These are phyloP conservation scores for Boletellus sp. DNA, from an alignment of 768 basidiomycete genomes.

Conservation along the genomic window DNA sequence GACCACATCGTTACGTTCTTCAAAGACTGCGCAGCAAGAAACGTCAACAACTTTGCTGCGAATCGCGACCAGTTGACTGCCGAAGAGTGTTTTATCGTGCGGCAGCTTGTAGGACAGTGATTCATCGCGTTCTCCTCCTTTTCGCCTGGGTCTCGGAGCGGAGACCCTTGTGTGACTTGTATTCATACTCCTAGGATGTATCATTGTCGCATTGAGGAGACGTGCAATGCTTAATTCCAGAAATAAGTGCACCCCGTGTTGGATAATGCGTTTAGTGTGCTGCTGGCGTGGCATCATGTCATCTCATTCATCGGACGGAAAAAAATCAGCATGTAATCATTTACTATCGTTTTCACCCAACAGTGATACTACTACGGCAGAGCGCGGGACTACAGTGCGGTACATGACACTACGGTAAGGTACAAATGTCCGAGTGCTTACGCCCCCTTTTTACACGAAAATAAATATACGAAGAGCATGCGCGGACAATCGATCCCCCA, in stretches of 20 bases:
- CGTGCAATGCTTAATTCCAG: too few species aligned
- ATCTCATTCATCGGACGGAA: too few species aligned
- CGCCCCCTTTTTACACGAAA: not conserved
- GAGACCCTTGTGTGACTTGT: conserved; percentile 3
- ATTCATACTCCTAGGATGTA: conserved; percentile 9
- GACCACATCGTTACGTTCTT: conserved; percentile 69
- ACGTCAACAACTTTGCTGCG: conserved; percentile 58
- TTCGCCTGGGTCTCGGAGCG: too few species aligned
- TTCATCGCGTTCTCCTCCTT: not conserved
- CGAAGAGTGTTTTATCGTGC: conserved; percentile 70
- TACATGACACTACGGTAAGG: too few species aligned
- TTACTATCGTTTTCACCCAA: too few species aligned
- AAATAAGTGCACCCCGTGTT: not conserved
- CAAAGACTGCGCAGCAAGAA: conserved; percentile 59
- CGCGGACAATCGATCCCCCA: not conserved
- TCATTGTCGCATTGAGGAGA: not conserved
- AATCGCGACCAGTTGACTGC: conserved; percentile 63
- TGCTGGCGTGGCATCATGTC: too few species aligned
- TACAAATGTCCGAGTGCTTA: too few species aligned
- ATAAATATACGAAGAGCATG: not conserved
- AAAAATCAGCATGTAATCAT: too few species aligned
- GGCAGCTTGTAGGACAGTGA: conserved; percentile 40
- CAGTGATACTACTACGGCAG: too few species aligned
- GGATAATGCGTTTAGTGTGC: too few species aligned
- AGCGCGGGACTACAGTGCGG: too few species aligned